Evolutionary conservation across 2,329 filamentous ascomycete genomes (phyloP), one percentile per base, ranked within the genome.

Genomic region (Cryphonectria naterciae): DNA sequence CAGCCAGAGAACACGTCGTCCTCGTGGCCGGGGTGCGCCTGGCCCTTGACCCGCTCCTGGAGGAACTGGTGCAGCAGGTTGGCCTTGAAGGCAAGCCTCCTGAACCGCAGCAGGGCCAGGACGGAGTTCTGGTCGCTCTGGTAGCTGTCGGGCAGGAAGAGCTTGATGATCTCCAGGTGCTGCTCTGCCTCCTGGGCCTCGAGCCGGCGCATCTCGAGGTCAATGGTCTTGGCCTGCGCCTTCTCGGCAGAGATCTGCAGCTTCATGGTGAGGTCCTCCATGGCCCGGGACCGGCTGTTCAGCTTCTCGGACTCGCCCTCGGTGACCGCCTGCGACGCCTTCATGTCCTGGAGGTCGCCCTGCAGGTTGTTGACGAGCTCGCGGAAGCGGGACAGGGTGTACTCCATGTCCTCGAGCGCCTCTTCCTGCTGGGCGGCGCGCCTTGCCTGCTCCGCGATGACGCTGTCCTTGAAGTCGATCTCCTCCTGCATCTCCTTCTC

Each of bases 211-310:
- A 98, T 84, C 79, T 98, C 95, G 41, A 98, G 86, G 75, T 98
- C 95, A 73, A 99, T 97, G 0, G 94, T 94, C 83, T 97, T 98
- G 77, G 93, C 91, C 79, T 97, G 95, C 2, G 95, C 92, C 83
- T 97, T 97, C 56, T 94, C 89, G 15, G 94, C 94, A 17, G 94
- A 97, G 69, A 93, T 88, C 78, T 97, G 95, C 60, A 99, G 87
- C 82, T 97, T 97, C 87, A 95, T 89, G 80, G 98, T 98, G 62
- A 99, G 87, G 77, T 99, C 95, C 89, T 97, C 93, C 92, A 99
- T 97, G 68, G 95, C 94, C 73, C 94, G 90, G 61, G 95, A 97
- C 73, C 94, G 92, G 76, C 89, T 93, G 74, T 91, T 95, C 69
- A 98, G 88, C 79, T 98, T 94, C 79, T 95, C 94, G 0, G 95